phyloP scores from a whole-genome alignment of 2,329 filamentous ascomycete species.

The Penicillium sp. region DNA sequence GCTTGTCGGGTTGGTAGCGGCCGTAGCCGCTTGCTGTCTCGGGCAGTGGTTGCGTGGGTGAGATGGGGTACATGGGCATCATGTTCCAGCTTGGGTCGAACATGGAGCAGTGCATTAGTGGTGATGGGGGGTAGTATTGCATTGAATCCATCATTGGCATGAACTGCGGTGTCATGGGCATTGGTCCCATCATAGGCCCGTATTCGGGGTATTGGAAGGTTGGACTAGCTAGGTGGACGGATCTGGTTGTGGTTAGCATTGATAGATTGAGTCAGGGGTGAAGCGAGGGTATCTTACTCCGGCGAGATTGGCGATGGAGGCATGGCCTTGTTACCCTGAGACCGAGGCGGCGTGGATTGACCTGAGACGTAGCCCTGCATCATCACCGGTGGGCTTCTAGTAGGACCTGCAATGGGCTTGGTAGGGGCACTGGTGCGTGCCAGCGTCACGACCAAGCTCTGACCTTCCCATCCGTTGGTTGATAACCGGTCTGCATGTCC shows the following conservation, averaged over 20 bases:
- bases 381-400: slow-evolving; percentile 33
- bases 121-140: slow-evolving; percentile 26
- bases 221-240: slow-evolving; percentile 18
- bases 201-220: slow-evolving; percentile 27
- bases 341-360: slow-evolving; percentile 31
- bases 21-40: slow-evolving; percentile 8
- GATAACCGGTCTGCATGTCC: slow-evolving; percentile 35
- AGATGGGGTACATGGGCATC: slow-evolving; percentile 27
- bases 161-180: slow-evolving; percentile 22
- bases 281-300: slow-evolving; percentile 27
- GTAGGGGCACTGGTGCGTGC: slow-evolving; percentile 39
- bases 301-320: slow-evolving; percentile 35
- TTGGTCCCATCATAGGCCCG: slow-evolving; percentile 19
- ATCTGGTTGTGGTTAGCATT: slow-evolving; percentile 13
- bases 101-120: slow-evolving; percentile 25
- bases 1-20: slow-evolving; percentile 4
- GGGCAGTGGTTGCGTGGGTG: slow-evolving; percentile 18
- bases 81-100: slow-evolving; percentile 28
- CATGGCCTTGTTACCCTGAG: slow-evolving; percentile 25
- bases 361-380: slow-evolving; percentile 27
- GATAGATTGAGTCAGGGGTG: too few species aligned
- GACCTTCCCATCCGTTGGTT: slow-evolving; percentile 41
- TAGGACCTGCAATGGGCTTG: slow-evolving; percentile 40
- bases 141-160: slow-evolving; percentile 26
- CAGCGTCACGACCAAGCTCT: slow-evolving; percentile 40